Evolutionary conservation across 2,329 filamentous ascomycete genomes (phyloP), one percentile per base, ranked within the genome.

Genomic region (Didymosphaeria variabile): DNA sequence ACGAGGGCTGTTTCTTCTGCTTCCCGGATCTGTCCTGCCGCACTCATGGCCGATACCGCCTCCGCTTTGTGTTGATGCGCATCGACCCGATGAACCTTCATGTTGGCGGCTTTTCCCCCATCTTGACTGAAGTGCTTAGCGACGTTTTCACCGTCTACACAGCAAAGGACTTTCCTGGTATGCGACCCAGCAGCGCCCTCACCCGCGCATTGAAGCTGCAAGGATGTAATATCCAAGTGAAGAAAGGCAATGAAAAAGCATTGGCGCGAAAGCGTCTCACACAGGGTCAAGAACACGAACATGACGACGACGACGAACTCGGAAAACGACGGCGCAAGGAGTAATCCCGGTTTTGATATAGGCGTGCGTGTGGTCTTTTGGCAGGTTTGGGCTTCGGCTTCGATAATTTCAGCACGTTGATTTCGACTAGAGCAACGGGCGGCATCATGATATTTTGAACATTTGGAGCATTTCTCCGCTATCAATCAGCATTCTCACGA

Each of bases 141-240:
- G 87, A 91, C 17, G 81, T 88, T n/a, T 94, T 95, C 72, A 88
- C 86, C 13, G 91, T 94, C 8, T 94, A 90, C 76, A 93, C 90
- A 46, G 92, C 92, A 46, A 95, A 94, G 74, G 91, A 94, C 72
- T 95, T 95, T 62, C 91, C 91, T 0, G 92, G 92, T 6, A 95
- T 95, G 91, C 84, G 89, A 59, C 88, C 91, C 1, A 93, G 90
- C 75, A 93, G 90, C 29, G 82, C 85, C 19, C 79, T 95, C 40
- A 92, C 92, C 1, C 91, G 91, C 75, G 84, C 86, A 34, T 80
- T 95, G 59, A 92, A 92, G 76, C 84, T 91, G 70, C 92, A 94
- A 78, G 92, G 92, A 4, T 92, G 92, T 71, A 88, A 93, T 53
- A 93, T 95, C 63, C 91, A 91, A 38, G 91, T 94, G 64, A 94